phyloP scores from a whole-genome alignment of 2,329 filamentous ascomycete genomes.

The Diaporthe ampelina region DNA sequence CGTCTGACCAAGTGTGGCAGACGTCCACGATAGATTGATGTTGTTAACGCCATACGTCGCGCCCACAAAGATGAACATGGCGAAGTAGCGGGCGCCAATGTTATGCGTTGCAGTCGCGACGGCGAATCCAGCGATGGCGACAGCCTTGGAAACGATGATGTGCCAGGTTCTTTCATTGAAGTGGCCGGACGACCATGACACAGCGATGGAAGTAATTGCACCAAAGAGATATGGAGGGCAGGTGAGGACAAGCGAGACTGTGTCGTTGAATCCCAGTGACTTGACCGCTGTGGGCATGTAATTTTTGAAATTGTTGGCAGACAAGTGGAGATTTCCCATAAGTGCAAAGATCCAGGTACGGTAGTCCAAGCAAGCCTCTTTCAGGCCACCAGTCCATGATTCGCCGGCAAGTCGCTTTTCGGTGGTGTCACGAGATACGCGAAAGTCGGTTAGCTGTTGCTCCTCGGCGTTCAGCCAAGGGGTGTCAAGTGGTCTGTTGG shows the following conservation, averaged over 20 bases:
- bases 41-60: neutral
- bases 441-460: neutral
- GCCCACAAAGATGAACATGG: neutral
- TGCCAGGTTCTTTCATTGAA: constrained; percentile 1
- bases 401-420: neutral
- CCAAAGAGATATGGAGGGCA: neutral
- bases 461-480: neutral
- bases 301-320: constrained; percentile 3
- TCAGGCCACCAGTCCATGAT: neutral
- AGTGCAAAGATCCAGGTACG: neutral
- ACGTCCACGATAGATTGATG: neutral
- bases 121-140: neutral
- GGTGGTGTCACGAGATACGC: neutral
- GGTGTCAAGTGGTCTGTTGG: neutral
- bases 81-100: neutral
- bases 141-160: neutral
- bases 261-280: neutral
- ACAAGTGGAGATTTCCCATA: neutral
- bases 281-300: neutral
- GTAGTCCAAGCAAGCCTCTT: neutral
- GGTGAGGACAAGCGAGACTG: neutral
- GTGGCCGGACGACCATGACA: neutral
- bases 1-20: neutral
- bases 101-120: neutral
- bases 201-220: neutral